Evolutionary conservation across 148 eudicot genomes (phyloP), one percentile per base, ranked within the genome.

Genomic region (Cornus kousa): DNA sequence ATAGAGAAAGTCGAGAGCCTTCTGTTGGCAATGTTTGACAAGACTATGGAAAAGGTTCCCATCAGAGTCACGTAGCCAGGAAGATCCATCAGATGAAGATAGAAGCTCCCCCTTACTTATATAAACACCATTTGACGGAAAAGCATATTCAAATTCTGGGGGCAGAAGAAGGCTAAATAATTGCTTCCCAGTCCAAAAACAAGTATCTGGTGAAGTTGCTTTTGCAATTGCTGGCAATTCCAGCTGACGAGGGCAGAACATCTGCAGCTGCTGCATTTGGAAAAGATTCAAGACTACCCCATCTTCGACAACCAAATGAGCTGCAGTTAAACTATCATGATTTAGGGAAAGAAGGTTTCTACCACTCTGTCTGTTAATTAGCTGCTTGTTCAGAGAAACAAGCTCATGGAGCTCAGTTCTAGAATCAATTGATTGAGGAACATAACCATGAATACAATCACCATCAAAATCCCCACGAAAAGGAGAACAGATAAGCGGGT

Each of bases 391-490:
- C 71, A 96, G 78, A 24, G 91, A 90, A 77, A 93, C 98, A 40
- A 96, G 95, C 86, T 96, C 98, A 23, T 72, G 83, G n/a, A 96
- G 92, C 88, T 96, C 99, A 31, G 89, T 86, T 75, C 97, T 80
- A 13, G 91, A 76, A 20, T 88, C 89, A n/a, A 92, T 78, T 7
- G 98, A 91, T 72, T 96, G 98, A 67, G 99, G 96, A 70, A 96
- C 87, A 71, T 86, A 96, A 7, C 98, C 99, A 72, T 96, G 99
- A 74, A 93, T 88, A 81, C 98, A 91, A 77, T 96, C 99, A 48
- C 99, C 99, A 65, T 96, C 99, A 70, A 96, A 96, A 81, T 96
- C 99, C 20, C 98, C 99, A 28, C 89, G 90, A 32, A 96, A 87
- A 31, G 99, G 99, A 66, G 93, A 84, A 85, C 99, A 96, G 5